Evolutionary conservation across 108 stramenopile species (phyloP).

Genomic region (Hondaea fermentalgiana): DNA sequence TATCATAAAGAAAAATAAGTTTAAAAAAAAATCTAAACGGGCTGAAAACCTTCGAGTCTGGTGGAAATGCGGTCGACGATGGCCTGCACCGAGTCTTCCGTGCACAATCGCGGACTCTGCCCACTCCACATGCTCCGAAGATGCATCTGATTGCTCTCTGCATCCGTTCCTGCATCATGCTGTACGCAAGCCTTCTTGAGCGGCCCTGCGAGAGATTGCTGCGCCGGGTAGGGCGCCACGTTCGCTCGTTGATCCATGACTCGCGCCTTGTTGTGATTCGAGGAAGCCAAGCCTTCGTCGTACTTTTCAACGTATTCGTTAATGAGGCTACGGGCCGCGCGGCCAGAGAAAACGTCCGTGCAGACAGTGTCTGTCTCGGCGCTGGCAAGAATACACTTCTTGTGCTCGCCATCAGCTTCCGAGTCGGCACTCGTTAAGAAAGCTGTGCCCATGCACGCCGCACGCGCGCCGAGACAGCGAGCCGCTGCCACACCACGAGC

Average conservation of each 20-base stretch:
- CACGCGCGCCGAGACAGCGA: neutral
- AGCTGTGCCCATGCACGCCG: constrained; percentile 18
- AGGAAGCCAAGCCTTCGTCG: neutral
- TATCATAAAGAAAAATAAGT: too few species aligned
- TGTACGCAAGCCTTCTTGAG: neutral
- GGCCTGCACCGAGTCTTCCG: neutral
- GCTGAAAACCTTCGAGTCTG: neutral
- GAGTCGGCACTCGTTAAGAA: constrained; percentile 20
- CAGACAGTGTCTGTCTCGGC: neutral
- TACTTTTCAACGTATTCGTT: constrained; percentile 1
- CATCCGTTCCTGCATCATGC: neutral
- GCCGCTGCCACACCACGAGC: neutral
- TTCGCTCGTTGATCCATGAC: neutral
- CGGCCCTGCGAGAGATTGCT: neutral
- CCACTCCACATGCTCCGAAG: neutral
- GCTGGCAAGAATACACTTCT: neutral
- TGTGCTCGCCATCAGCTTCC: neutral
- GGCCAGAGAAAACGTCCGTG: constrained; percentile 24
- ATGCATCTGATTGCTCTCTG: neutral
- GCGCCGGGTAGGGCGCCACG: constrained; percentile 2
- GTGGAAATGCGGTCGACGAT: neutral
- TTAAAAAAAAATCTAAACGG: too few species aligned
- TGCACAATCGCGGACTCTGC: neutral
- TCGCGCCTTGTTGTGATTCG: neutral
- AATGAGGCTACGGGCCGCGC: neutral